Evolutionary conservation across 2,329 filamentous ascomycete genomes (phyloP).

Genomic region (Fusarium napiforme): DNA sequence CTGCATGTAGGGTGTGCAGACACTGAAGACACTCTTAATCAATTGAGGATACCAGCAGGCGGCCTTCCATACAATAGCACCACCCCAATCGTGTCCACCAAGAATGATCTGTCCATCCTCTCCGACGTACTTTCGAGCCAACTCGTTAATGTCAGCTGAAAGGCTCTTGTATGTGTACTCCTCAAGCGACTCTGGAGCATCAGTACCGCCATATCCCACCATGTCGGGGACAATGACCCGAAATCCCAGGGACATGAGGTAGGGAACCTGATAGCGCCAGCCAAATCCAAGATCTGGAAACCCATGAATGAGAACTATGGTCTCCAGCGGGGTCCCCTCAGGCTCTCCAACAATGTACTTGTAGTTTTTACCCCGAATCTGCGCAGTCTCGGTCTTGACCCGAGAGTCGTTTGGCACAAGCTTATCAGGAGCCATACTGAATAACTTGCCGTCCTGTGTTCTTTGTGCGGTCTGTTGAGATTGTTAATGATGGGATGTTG

Average conservation of each 20-base stretch:
- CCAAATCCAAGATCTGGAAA: slow-evolving; percentile 86
- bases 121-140: slow-evolving; percentile 68
- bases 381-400: slow-evolving; percentile 70
- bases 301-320: slow-evolving; percentile 73
- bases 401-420: slow-evolving; percentile 74
- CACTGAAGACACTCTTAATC: slow-evolving; percentile 77
- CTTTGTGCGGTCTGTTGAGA: background rate
- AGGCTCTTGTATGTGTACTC: slow-evolving; percentile 79
- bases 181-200: slow-evolving; percentile 68
- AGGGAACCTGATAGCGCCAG: slow-evolving; percentile 90
- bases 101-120: slow-evolving; percentile 72
- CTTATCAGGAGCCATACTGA: slow-evolving; percentile 66
- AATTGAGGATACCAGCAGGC: slow-evolving; percentile 79
- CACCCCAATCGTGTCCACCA: slow-evolving; percentile 95
- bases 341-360: slow-evolving; percentile 69
- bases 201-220: slow-evolving; percentile 85
- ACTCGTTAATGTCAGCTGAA: slow-evolving; percentile 77
- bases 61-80: slow-evolving; percentile 78
- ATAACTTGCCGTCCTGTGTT: background rate
- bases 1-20: slow-evolving; percentile 80
- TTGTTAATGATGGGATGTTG: slow-evolving; percentile 7
- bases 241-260: slow-evolving; percentile 76
- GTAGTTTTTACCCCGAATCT: slow-evolving; percentile 77
- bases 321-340: slow-evolving; percentile 55
- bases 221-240: slow-evolving; percentile 87